phyloP scores from a whole-genome alignment of 768 basidiomycete species.

The Suillus sp. region DNA sequence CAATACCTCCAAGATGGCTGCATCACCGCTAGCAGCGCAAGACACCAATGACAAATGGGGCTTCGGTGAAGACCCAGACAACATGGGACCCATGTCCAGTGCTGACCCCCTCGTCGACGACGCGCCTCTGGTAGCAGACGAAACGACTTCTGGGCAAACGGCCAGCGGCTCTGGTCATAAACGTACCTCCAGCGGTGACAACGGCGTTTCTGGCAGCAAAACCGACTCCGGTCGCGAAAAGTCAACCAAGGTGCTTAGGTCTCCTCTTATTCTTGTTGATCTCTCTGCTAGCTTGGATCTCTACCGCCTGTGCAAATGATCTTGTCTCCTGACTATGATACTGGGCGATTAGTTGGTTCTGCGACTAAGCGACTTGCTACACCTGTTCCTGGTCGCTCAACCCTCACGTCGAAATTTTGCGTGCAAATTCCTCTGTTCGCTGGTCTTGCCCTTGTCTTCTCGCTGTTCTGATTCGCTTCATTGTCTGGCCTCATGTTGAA shows the following conservation, averaged over 20 bases:
- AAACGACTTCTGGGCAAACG: slow-evolving; percentile 17
- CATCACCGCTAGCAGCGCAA: slow-evolving; percentile 17
- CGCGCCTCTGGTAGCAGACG: slow-evolving; percentile 29
- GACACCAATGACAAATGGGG: slow-evolving; percentile 46
- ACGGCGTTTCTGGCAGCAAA: slow-evolving; percentile 42
- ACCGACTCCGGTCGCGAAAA: slow-evolving; percentile 63
- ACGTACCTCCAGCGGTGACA: slow-evolving; percentile 50
- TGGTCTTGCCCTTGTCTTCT: slow-evolving; percentile 45
- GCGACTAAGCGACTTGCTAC: slow-evolving; percentile 13
- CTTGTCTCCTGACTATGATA: slow-evolving; percentile 17
- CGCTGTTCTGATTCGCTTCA: slow-evolving; percentile 49
- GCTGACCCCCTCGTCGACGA: slow-evolving; percentile 51
- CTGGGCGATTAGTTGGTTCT: slow-evolving; percentile 11
- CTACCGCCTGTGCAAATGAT: slow-evolving; percentile 23
- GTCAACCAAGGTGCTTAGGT: slow-evolving; percentile 89
- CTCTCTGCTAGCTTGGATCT: slow-evolving; percentile 26
- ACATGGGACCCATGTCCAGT: slow-evolving; percentile 50
- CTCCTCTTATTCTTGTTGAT: slow-evolving; percentile 43
- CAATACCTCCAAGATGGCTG: slow-evolving; percentile 18
- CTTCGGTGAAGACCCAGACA: slow-evolving; percentile 47
- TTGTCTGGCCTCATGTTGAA: slow-evolving; percentile 64
- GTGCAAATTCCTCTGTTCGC: slow-evolving; percentile 22
- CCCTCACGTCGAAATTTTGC: slow-evolving; percentile 10
- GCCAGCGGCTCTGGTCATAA: slow-evolving; percentile 5
- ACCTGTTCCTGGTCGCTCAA: slow-evolving; percentile 10